phyloP scores from a whole-genome alignment of 805 yeast genomes.

The Lipomyces sp. region DNA sequence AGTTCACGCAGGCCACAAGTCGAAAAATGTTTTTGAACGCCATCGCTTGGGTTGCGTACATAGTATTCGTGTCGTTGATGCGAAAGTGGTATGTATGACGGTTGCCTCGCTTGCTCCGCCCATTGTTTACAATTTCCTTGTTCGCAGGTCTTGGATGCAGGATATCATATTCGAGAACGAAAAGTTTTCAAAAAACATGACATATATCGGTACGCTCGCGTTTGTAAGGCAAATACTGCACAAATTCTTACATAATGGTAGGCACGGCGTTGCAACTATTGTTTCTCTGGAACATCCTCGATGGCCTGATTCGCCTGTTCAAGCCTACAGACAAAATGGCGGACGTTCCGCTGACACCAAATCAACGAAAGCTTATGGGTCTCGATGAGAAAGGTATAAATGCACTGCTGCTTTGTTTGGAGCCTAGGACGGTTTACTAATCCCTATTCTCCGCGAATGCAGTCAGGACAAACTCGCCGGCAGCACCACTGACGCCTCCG shows the following conservation, averaged over 20 bases:
- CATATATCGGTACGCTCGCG: constrained; percentile 14
- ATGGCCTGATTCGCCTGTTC: constrained; percentile 24
- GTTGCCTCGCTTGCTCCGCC: background rate
- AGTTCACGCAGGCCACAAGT: constrained; percentile 30
- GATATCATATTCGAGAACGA: constrained; percentile 9
- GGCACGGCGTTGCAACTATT: constrained; percentile 25
- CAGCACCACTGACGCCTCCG: constrained; percentile 30
- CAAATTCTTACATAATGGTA: background rate
- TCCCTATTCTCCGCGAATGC: background rate
- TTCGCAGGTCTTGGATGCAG: constrained; percentile 17
- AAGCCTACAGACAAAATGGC: constrained; percentile 20
- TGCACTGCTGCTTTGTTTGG: background rate
- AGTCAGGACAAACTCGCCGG: constrained; percentile 14
- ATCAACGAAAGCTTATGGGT: constrained; percentile 30
- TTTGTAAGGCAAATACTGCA: background rate
- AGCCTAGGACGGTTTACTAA: background rate
- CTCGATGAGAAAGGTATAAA: constrained; percentile 14
- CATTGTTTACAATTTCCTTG: too few relatives aligned
- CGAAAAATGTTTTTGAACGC: constrained; percentile 27
- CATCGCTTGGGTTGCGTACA: constrained; percentile 21
- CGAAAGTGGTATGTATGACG: constrained; percentile 10
- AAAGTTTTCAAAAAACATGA: constrained; percentile 3
- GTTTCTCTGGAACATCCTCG: constrained; percentile 30
- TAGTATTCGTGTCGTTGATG: constrained; percentile 4
- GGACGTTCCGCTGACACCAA: constrained; percentile 31